Conservation (phyloP, 805 yeast species). For the Cyberlindnera maritima region DNA sequence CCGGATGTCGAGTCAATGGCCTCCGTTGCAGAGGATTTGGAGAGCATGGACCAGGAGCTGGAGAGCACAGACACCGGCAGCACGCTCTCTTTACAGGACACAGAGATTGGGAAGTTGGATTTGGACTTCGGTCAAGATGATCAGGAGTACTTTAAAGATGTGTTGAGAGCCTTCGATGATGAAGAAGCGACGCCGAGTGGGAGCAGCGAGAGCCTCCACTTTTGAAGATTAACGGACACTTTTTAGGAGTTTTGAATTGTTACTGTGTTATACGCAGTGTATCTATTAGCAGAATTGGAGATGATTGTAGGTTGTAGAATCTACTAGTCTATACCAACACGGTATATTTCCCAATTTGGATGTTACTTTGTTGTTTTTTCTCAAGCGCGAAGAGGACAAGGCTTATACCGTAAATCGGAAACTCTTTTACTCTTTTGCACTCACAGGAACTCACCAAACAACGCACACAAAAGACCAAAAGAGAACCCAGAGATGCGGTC, state of each 20-base stretch:
- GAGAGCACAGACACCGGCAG: constrained; percentile 9
- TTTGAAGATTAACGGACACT: neutral
- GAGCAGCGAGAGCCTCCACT: neutral
- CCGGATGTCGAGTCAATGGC: constrained; percentile 42
- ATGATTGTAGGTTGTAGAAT: too few species aligned
- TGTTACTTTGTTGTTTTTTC: too few species aligned
- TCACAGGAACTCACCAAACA: too few species aligned
- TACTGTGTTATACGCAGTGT: neutral
- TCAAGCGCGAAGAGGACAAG: too few species aligned
- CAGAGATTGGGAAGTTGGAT: constrained; percentile 1
- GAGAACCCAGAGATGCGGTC: neutral
- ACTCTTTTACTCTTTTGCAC: too few species aligned
- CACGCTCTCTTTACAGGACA: constrained; percentile 2
- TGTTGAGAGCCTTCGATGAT: constrained; percentile 33
- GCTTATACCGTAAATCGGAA: too few species aligned
- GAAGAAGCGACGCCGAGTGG: constrained; percentile 23
- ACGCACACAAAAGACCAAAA: too few species aligned
- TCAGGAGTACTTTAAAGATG: constrained; percentile 29
- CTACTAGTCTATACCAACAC: neutral
- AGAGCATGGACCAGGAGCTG: constrained; percentile 19
- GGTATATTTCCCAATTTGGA: too few species aligned
- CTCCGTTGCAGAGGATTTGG: neutral
- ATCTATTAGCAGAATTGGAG: too few species aligned
- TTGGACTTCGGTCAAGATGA: constrained; percentile 19
- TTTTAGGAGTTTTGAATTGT: neutral